phyloP scores from a whole-genome alignment of 208 protist genomes.

The Phytomonas sp. region DNA sequence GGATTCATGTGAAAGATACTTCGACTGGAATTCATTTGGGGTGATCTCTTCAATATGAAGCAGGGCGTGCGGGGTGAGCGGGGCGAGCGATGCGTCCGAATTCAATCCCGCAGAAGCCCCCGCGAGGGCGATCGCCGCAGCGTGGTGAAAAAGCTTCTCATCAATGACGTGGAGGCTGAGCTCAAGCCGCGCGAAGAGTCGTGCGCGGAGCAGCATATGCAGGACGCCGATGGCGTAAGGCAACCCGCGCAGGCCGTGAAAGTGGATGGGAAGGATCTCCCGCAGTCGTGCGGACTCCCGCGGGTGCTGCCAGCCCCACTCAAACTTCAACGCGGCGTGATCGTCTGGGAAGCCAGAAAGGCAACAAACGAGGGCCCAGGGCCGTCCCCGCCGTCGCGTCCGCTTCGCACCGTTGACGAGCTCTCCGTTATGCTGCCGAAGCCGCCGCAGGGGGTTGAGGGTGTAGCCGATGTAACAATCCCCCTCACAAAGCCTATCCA shows the following conservation, averaged over 20 bases:
- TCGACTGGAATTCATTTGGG: conserved; percentile 35
- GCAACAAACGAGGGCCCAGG: conserved; percentile 88
- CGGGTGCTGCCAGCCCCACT: conserved; percentile 93
- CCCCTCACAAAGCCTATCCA: conserved; percentile 45
- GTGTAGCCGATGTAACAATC: conserved; percentile 93
- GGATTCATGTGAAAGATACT: conserved; percentile 33
- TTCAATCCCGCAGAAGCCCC: background rate
- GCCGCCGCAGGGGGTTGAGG: conserved; percentile 80
- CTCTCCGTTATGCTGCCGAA: conserved; percentile 94
- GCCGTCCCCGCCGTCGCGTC: conserved; percentile 69
- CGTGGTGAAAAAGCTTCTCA: conserved; percentile 20
- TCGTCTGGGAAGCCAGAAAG: conserved; percentile 91
- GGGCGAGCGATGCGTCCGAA: conserved; percentile 14
- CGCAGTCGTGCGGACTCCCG: conserved; percentile 40
- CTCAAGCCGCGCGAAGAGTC: conserved; percentile 57
- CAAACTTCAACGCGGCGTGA: conserved; percentile 88
- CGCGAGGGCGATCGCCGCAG: conserved; percentile 13
- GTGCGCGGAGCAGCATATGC: conserved; percentile 40
- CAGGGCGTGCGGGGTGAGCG: conserved; percentile 28
- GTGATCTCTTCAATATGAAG: conserved; percentile 51
- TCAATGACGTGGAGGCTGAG: conserved; percentile 75
- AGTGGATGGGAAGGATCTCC: conserved; percentile 13
- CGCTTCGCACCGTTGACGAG: conserved; percentile 81
- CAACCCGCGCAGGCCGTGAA: conserved; percentile 33
- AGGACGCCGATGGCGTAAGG: conserved; percentile 58